Evolutionary conservation across 352 stramenopile genomes (phyloP).

Genomic region (Globisporangium okanoganense): DNA sequence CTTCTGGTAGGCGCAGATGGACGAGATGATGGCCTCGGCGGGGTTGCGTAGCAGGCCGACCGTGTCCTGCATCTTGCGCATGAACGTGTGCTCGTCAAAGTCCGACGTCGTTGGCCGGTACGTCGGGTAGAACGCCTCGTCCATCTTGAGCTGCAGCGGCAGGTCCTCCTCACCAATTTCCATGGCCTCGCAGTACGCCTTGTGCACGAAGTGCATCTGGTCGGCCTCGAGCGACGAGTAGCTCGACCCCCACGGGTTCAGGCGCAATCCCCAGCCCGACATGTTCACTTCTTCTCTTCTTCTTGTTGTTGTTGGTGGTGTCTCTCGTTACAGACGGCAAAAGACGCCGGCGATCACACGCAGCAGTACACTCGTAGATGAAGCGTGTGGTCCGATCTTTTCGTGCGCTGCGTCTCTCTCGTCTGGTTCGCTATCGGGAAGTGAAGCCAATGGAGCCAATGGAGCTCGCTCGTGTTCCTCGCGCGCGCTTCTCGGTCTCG

Average conservation of each 20-base stretch:
- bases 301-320: background rate
- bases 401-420: background rate
- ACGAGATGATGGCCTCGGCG: slow-evolving; percentile 82
- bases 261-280: slow-evolving; percentile 78
- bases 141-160: slow-evolving; percentile 80
- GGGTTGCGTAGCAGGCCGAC: slow-evolving; percentile 75
- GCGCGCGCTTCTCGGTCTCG: background rate
- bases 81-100: slow-evolving; percentile 86
- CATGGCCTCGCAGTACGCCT: slow-evolving; percentile 84
- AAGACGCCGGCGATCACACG: background rate
- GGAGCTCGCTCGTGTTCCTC: background rate
- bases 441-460: background rate
- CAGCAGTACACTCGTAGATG: background rate
- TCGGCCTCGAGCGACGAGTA: slow-evolving; percentile 84
- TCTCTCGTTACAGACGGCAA: background rate
- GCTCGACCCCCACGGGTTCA: slow-evolving; percentile 78
- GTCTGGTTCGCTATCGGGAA: background rate
- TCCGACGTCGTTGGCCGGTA: slow-evolving; percentile 74
- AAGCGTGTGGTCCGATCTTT: background rate
- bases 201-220: slow-evolving; percentile 84
- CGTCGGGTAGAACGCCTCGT: slow-evolving; percentile 76
- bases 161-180: slow-evolving; percentile 80
- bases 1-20: slow-evolving; percentile 79
- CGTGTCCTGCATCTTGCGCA: slow-evolving; percentile 87
- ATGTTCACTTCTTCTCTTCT: slow-evolving; percentile 25